Base-by-base conservation (phyloP, 495 filamentous ascomycete genomes). In the Diplogelasinospora grovesii region DNA sequence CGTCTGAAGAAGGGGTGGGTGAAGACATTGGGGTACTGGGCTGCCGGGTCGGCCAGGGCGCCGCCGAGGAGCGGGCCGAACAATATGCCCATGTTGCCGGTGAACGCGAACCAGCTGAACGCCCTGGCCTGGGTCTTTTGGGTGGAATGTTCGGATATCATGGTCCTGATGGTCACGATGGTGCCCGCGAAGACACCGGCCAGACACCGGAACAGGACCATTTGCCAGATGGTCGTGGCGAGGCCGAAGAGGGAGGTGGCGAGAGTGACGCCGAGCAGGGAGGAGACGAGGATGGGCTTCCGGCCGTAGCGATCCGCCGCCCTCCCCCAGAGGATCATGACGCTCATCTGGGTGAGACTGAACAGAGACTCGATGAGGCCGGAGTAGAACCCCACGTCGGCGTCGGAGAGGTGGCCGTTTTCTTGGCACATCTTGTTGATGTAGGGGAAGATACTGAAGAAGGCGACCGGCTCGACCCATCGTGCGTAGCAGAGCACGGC, bases 361-460 rank as follows among this genome's bases (percentile, higher is more conserved):
- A 85, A 85, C 9, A 82, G 55, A 15, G 81, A 83, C 61, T 87
- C 81, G 56, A 87, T 85, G 6, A 84, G 55, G 16, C 83, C 83
- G 42, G 65, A 73, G 60, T 83, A 86, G 61, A 84, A 86, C 32
- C 83, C 83, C 26, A 85, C 72, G 62, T 83, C 76, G 23, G 62
- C 50, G 38, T 76, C 66, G 13, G 57, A 31, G 7, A 86, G 50
- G 22, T 65, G 45, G 3, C 80, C 82, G 45, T 73, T 75, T 22
- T 75, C 63, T 50, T 72, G 63, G 4, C 81, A 72, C 83, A 87
- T 87, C 46, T 78, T 60, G 52, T 76, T 82, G 54, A 87, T 74
- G 60, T 81, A 87, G 0, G 83, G 83, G 54, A 87, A 80, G 54
- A 86, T 85, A 49, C 68, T 72, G 63, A 86, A 87, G 62, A 81